Evolutionary conservation across 768 basidiomycete genomes (phyloP).

Genomic region (Leccinum barrowsii): DNA sequence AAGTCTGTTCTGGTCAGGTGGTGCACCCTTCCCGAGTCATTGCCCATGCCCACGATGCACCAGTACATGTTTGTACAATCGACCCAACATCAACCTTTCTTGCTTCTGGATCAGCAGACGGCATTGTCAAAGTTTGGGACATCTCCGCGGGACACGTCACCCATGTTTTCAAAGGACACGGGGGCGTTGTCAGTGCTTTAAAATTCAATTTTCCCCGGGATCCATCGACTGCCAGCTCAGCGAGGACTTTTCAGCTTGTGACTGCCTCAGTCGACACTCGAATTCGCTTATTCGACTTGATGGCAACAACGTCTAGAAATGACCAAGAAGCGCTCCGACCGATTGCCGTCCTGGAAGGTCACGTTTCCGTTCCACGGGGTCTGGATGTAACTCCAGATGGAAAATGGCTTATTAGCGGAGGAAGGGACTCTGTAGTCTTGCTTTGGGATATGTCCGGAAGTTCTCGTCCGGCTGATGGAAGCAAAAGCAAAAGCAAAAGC

Average conservation of each 20-base stretch:
- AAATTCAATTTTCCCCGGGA: constrained; percentile 77
- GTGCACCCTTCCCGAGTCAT: constrained; percentile 73
- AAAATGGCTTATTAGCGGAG: constrained; percentile 86
- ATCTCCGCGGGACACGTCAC: constrained; percentile 84
- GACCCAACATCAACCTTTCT: constrained; percentile 88
- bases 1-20: constrained; percentile 40
- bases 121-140: constrained; percentile 97
- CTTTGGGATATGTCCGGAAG: constrained; percentile 74
- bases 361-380: constrained; percentile 91
- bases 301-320: constrained; percentile 56
- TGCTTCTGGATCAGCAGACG: constrained; percentile 95
- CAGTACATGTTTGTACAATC: constrained; percentile 82
- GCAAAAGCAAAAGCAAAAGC: constrained; percentile 27
- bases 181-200: constrained; percentile 93
- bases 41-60: constrained; percentile 86
- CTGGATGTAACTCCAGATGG: constrained; percentile 84
- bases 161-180: constrained; percentile 94
- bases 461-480: constrained; percentile 6
- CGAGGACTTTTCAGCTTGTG: constrained; percentile 69
- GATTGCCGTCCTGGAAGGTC: constrained; percentile 85
- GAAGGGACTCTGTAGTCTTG: constrained; percentile 88
- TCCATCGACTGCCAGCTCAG: constrained; percentile 43
- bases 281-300: constrained; percentile 89
- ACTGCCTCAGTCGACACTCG: constrained; percentile 91
- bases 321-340: constrained; percentile 58